Conservation (phyloP, 2,329 filamentous ascomycete genomes). For the Penicillium psychrosexuale region DNA sequence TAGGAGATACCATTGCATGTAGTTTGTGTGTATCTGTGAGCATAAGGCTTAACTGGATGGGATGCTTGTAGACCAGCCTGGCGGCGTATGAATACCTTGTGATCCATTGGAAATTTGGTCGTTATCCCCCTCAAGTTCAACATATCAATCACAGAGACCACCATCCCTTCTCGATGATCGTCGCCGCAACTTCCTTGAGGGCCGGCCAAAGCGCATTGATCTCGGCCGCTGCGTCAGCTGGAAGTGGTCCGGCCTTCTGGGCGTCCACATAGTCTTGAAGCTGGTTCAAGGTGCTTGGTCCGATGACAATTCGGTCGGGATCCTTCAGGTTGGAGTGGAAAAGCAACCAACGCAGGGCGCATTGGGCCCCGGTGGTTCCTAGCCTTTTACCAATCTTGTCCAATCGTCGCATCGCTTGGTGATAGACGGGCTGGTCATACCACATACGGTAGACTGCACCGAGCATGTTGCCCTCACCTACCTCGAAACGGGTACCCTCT, state of each 20-base stretch:
- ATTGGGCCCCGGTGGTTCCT: neutral
- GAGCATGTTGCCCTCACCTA: conserved; percentile 2
- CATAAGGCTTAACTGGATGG: too few species aligned
- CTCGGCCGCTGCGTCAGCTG: neutral
- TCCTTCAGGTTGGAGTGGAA: neutral
- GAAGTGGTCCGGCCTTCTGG: neutral
- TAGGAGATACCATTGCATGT: neutral
- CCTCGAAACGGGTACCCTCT: conserved; percentile 3
- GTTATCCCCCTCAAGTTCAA: neutral
- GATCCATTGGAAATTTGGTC: neutral
- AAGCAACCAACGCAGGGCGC: conserved; percentile 3
- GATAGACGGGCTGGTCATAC: conserved; percentile 2
- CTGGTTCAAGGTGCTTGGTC: neutral
- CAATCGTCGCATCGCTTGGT: neutral
- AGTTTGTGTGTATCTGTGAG: neutral
- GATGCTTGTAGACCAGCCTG: neutral
- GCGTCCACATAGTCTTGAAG: conserved; percentile 1
- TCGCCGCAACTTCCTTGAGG: neutral
- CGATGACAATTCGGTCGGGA: conserved; percentile 1
- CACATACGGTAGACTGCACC: conserved; percentile 8
- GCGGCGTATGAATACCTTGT: neutral
- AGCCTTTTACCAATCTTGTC: neutral
- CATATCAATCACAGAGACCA: conserved; percentile 1
- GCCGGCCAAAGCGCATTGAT: neutral
- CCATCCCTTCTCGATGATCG: conserved; percentile 6